Base-by-base conservation (phyloP, 202 grass and related monocot genomes). In the Schoenoplectus tabernaemontani region DNA sequence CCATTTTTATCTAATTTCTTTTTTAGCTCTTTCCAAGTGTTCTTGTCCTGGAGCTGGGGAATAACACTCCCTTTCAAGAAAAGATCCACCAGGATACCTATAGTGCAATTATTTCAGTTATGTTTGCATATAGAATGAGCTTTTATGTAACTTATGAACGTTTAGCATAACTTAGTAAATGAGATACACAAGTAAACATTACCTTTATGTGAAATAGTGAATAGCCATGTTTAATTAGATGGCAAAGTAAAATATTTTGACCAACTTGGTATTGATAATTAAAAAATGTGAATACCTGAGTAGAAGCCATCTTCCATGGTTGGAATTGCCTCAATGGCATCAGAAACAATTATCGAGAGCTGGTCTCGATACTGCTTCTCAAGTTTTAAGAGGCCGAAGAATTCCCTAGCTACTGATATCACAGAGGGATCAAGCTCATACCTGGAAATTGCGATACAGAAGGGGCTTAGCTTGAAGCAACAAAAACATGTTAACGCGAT, bases 361-460 rank as follows among this genome's bases (percentile, higher is more conserved):
- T 56, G 84, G 36, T 38, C 48, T 30, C 78, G 80, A 81, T 96
- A 85, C 26, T 78, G 22, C 70, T 20, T 62, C 81, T 93, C 88
- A 42, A 93, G 88, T 57, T 92, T 86, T 3, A 48, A 9, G 64
- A 96, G 90, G 59, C 83, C 83, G 39, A 96, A 96, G 84, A 91
- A 96, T 57, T 91, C 86, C 37, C 93, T 83, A 57, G 86, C 86
- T 37, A 93, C 86, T 62, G 90, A 57, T 60, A 96, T 70, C 0
- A 96, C 90, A 12, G 86, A 82, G 4, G 90, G 83, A 82, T 96
- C 93, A 33, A 96, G 65, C 81, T 96, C 93, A 28, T 79, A 86
- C 59, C 84, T 81, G 36, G 67, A 42, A 71, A 80, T 71, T 59
- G 59, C 33, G 41, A 38, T 30, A 61, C 38, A 63, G 12, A 64